Evolutionary conservation across 257 asterid species (phyloP).

Genomic region (Mentha longifolia): DNA sequence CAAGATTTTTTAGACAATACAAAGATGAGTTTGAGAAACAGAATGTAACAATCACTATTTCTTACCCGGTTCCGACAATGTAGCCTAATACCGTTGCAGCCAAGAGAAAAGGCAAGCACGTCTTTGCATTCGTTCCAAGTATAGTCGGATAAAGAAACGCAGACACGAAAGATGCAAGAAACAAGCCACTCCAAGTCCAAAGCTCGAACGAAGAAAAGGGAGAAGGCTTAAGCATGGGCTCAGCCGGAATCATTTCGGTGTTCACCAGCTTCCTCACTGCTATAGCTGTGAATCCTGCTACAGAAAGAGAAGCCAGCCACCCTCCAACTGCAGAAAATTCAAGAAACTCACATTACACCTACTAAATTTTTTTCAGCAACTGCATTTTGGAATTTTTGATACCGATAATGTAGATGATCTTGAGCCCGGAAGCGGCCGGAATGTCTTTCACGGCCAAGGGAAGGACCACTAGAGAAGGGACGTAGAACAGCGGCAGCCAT

Average conservation of each 20-base stretch:
- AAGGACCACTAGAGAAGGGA: slow-evolving; percentile 90
- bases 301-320: slow-evolving; percentile 89
- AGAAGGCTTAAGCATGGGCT: slow-evolving; percentile 93
- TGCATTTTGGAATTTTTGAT: not conserved
- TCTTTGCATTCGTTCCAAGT: slow-evolving; percentile 85
- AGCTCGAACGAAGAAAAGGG: slow-evolving; percentile 75
- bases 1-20: slow-evolving; percentile 7
- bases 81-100: slow-evolving; percentile 90
- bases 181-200: slow-evolving; percentile 80
- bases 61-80: slow-evolving; percentile 83
- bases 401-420: slow-evolving; percentile 80
- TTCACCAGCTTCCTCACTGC: slow-evolving; percentile 87
- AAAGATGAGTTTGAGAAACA: slow-evolving; percentile 17
- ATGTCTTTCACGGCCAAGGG: slow-evolving; percentile 90
- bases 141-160: slow-evolving; percentile 72
- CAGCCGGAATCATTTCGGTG: slow-evolving; percentile 84
- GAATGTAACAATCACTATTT: slow-evolving; percentile 12
- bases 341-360: not conserved
- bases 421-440: slow-evolving; percentile 91
- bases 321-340: slow-evolving; percentile 69
- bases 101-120: slow-evolving; percentile 94
- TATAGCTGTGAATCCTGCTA: slow-evolving; percentile 91
- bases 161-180: slow-evolving; percentile 64
- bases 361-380: not conserved
- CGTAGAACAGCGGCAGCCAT: slow-evolving; percentile 98